Evolutionary conservation across 371 early-diverging fungal species (phyloP).

Genomic region (Rhizopus arrhizus): DNA sequence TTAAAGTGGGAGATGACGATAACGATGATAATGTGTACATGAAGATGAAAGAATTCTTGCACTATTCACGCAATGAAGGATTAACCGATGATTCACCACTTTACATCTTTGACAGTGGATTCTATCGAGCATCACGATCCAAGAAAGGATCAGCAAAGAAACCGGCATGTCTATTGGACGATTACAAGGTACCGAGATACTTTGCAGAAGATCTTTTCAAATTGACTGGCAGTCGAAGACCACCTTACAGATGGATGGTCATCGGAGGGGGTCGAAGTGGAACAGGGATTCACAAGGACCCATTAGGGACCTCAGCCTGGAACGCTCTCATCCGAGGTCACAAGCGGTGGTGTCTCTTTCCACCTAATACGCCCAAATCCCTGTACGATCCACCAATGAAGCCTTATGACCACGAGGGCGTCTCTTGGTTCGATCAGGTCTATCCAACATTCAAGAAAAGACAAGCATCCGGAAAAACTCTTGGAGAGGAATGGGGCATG

Average conservation of each 20-base stretch:
- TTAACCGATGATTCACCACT: conserved; percentile 76
- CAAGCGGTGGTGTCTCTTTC: conserved; percentile 78
- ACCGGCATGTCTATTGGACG: conserved; percentile 49
- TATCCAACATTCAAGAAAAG: conserved; percentile 57
- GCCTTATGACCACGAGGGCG: conserved; percentile 74
- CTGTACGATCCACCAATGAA: conserved; percentile 64
- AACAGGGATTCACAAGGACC: conserved; percentile 70
- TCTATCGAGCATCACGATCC: conserved; percentile 37
- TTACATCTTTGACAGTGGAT: conserved; percentile 81
- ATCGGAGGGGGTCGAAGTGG: conserved; percentile 68
- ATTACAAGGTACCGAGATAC: conserved; percentile 73
- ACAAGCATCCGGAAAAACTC: conserved; percentile 28
- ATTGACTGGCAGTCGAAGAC: conserved; percentile 65
- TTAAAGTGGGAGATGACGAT: conserved; percentile 84
- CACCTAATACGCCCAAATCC: conserved; percentile 58
- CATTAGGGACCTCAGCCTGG: conserved; percentile 73
- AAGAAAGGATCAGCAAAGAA: conserved; percentile 11
- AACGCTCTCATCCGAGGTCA: conserved; percentile 65
- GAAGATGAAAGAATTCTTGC: conserved; percentile 73
- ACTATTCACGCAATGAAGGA: conserved; percentile 60
- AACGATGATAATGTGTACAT: conserved; percentile 74
- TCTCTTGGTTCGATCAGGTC: conserved; percentile 78
- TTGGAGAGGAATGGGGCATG: conserved; percentile 69
- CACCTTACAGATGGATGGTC: conserved; percentile 71
- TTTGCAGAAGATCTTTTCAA: conserved; percentile 79